Conservation (phyloP, 257 asterid genomes). For the Capsicum chinense region DNA sequence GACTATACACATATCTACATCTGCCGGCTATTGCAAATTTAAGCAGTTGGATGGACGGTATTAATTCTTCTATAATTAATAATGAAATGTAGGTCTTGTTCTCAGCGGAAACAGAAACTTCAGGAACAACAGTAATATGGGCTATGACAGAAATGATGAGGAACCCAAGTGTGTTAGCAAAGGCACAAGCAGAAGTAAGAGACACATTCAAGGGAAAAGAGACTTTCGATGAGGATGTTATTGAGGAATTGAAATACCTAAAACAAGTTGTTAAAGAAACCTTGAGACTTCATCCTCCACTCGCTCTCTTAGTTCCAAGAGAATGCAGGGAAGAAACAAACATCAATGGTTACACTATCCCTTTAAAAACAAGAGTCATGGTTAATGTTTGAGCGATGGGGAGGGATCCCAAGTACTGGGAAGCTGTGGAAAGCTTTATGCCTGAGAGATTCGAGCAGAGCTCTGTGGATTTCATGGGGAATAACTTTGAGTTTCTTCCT, state of each 20-base stretch:
- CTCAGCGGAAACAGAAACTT: constrained; percentile 26
- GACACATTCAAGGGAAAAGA: constrained; percentile 10
- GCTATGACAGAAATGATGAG: constrained; percentile 35
- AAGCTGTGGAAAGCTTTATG: neutral
- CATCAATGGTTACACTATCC: constrained; percentile 26
- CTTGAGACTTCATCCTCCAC: neutral
- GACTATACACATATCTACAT: too few relatives aligned
- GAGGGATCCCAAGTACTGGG: neutral
- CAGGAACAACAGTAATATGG: constrained; percentile 26
- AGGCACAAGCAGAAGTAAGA: constrained; percentile 26
- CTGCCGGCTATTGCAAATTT: too few relatives aligned
- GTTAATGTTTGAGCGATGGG: neutral
- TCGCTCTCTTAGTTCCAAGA: neutral
- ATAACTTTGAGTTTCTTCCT: constrained; percentile 21
- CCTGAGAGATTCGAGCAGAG: neutral
- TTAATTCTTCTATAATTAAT: neutral
- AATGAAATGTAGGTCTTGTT: constrained; percentile 30
- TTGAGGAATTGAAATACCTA: neutral
- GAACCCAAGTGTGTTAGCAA: constrained; percentile 21
- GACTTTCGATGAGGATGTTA: neutral
- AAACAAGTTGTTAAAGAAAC: constrained; percentile 25
- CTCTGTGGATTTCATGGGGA: neutral
- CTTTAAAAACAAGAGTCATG: neutral
- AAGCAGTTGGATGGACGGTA: too few relatives aligned
- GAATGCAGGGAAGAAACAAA: constrained; percentile 22